A percentile compares a stretch with the other conserved stretches of the same genome.
These are phyloP conservation scores for Trypanosomatidae sp. DNA, from an alignment of 208 protist genomes.

Conservation along the genomic window DNA sequence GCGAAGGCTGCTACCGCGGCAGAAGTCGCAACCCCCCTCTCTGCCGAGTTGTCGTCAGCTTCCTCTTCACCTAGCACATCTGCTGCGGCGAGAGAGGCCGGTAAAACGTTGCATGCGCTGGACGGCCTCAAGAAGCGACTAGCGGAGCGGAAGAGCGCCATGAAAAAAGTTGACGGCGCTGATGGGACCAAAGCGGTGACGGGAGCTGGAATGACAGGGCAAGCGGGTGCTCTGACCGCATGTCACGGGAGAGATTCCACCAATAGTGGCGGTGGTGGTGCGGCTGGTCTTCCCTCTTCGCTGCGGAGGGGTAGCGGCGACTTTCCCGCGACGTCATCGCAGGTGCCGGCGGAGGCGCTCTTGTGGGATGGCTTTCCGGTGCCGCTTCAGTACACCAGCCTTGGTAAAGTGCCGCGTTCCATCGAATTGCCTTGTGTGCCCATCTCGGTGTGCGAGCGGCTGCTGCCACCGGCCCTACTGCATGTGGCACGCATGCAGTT, in stretches of 20 bases:
- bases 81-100: conserved; percentile 2
- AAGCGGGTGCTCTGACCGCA: background rate
- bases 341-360: conserved; percentile 3
- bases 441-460: conserved; percentile 46
- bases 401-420: conserved; percentile 14
- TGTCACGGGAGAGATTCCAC: background rate
- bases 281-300: conserved; percentile 3
- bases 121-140: conserved; percentile 49
- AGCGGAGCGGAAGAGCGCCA: conserved; percentile 41
- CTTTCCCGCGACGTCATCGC: conserved; percentile 9
- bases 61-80: background rate
- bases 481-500: conserved; percentile 27
- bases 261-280: background rate
- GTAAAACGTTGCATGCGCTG: conserved; percentile 27
- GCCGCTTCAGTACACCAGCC: conserved; percentile 23
- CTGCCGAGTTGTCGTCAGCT: background rate
- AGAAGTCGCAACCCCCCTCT: background rate
- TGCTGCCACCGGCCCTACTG: conserved; percentile 42
- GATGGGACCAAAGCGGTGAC: background rate
- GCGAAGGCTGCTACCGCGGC: background rate
- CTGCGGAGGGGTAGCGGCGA: conserved; percentile 1
- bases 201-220: background rate
- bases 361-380: conserved; percentile 31
- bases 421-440: conserved; percentile 31
- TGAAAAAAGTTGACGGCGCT: conserved; percentile 20